A percentile compares a stretch with the other conserved stretches of the same genome.
These are phyloP conservation scores for Talaromyces liani DNA, from an alignment of 495 filamentous ascomycete genomes.

Conservation along the genomic window DNA sequence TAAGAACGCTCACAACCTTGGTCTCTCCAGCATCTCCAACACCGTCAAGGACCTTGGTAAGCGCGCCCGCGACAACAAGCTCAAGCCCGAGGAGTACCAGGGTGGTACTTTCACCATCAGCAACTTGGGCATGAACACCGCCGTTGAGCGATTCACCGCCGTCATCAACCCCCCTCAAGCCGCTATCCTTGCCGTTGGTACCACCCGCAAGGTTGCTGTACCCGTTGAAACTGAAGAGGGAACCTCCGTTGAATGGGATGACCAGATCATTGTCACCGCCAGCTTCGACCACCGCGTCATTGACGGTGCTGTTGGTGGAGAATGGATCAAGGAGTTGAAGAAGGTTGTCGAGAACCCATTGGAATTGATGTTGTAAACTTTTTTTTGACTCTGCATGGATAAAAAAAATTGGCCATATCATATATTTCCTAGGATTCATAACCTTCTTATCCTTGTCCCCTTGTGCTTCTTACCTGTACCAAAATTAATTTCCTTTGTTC, in stretches of 20 bases:
- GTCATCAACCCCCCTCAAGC: constrained; percentile 99
- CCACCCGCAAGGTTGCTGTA: constrained; percentile 87
- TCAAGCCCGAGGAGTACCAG: constrained; percentile 99
- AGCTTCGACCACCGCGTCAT: constrained; percentile 98
- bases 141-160: constrained; percentile 96
- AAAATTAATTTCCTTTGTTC: constrained; percentile 11
- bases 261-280: constrained; percentile 88
- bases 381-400: neutral
- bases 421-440: neutral
- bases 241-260: constrained; percentile 80
- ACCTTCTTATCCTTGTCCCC: neutral
- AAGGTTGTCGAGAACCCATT: constrained; percentile 95
- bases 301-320: constrained; percentile 88
- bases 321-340: constrained; percentile 97
- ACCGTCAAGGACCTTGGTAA: constrained; percentile 93
- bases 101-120: constrained; percentile 98
- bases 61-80: constrained; percentile 92
- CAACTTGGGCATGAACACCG: constrained; percentile 99
- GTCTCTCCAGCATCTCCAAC: constrained; percentile 77
- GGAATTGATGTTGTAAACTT: constrained; percentile 73
- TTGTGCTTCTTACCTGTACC: constrained; percentile 9
- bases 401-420: neutral
- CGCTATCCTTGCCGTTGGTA: constrained; percentile 90
- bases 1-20: constrained; percentile 72
- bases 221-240: constrained; percentile 82